Evolutionary conservation across 164 flowering plant species (phyloP), one percentile per base, ranked within the genome.

Genomic region (Amborella trichopoda): DNA sequence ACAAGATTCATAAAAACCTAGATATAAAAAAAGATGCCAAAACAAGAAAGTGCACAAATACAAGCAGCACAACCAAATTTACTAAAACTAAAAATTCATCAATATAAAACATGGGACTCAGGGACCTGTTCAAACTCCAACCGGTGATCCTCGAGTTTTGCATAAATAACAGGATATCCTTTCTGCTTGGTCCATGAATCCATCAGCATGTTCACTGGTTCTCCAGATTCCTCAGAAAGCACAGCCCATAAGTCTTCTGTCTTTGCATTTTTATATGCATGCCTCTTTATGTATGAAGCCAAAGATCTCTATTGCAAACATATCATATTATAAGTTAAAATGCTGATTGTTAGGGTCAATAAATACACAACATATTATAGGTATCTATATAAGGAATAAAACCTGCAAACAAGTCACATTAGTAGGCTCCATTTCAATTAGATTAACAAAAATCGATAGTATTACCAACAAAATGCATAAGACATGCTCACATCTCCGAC

Each of bases 171-270:
- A 19, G 99, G 99, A 54, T 91, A 91, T 21, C 99, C 99, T 59
- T 75, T 58, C 56, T 93, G 96, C 69, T 83, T 81, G 45, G 96
- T 93, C 99, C 99, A 93, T 34, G 95, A 67, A 64, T 67, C 68
- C 99, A 93, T 93, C 28, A 93, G 58, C 63, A 56, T 63, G 56
- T 72, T 88, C 59, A 93, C 99, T 34, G 91, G 94, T 55, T 82
- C 77, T 58, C 84, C 91, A 46, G 99, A 84, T 60, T 71, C 94
- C 54, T 87, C 93, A 66, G 81, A 78, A 32, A 87, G 82, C 44
- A 71, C 88, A 58, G 72, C 75, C 99, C 99, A 91, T 47, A 91
- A 65, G 55, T 91, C 96, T 66, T 91, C 95, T 13, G 99, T 91
- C 70, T 70, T 82, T 26, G 96, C 89, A 70, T 91, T 91, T 40